Evolutionary conservation across 2,329 filamentous ascomycete species (phyloP), one percentile per base, ranked within the genome.

Genomic region (Alternaria longipes): DNA sequence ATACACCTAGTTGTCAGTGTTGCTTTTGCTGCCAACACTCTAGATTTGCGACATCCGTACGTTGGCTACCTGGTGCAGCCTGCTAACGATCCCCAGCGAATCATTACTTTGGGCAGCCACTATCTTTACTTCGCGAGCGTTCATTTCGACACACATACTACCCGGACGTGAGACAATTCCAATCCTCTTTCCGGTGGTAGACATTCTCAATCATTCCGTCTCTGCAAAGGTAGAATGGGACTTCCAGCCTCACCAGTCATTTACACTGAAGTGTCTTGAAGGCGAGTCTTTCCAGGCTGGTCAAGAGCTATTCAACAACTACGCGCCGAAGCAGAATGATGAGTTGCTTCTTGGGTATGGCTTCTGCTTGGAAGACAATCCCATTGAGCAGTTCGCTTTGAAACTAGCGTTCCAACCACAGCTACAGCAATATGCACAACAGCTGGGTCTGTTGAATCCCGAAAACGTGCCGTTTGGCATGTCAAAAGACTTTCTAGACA

Each of bases 341-440:
- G 83, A 86, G 66, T 72, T 86, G 2, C 73, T 86, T 2, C 79
- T 84, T 46, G 84, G 84, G 4, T 86, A 86, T 58, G 84, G 84
- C 4, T 86, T 86, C 71, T 82, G 80, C 59, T 75, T 84, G 14
- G 69, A 72, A 6, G 64, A 81, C 42, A 85, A 85, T 40, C 81
- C 81, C 0, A 77, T 81, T 41, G 84, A 85, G 64, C 77, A 79
- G 49, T 79, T 83, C 8, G 72, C 81, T 8, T 67, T 84, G 44
- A 79, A 80, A 20, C 73, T 83, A 9, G 71, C 75, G 9, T 78
- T 82, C 16, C 77, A 79, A 6, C 70, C 73, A n/a, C 67, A 80
- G n/a, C 58, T 74, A 8, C 59, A 65, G 42, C 59, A 72, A 22
- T 66, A 68, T 45, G 68, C 69, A 20, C 60, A 55, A 20, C 60